Conservation (phyloP, 225 moss, liverwort and hornwort genomes). For the Climacium dendroides region DNA sequence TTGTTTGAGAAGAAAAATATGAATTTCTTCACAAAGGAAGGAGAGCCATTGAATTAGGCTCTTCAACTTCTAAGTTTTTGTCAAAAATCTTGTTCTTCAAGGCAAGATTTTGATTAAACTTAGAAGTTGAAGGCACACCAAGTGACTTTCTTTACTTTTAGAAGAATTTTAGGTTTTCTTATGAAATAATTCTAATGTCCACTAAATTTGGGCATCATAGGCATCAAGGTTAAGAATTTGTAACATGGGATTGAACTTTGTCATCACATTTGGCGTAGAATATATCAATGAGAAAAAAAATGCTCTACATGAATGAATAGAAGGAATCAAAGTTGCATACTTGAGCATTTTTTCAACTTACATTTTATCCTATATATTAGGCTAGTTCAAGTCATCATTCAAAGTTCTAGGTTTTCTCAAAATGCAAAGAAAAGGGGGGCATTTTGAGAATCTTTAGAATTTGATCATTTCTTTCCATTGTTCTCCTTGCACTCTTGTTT, state of each 20-base stretch:
- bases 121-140: rapidly evolving
- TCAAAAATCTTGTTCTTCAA: rapidly evolving
- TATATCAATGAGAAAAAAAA: too few relatives aligned
- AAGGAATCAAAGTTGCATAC: too few relatives aligned
- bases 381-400: too few relatives aligned
- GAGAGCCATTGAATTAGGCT: rapidly evolving
- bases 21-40: rapidly evolving
- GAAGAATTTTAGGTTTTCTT: rapidly evolving
- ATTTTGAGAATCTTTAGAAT: too few relatives aligned
- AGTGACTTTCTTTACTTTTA: background rate
- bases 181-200: rapidly evolving
- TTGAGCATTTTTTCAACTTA: too few relatives aligned
- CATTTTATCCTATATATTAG: too few relatives aligned
- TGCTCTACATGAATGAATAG: too few relatives aligned
- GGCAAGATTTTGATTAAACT: background rate
- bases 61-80: background rate
- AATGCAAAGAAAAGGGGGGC: too few relatives aligned
- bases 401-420: too few relatives aligned
- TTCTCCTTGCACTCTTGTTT: too few relatives aligned
- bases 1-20: background rate
- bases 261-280: background rate
- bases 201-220: background rate
- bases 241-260: background rate
- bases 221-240: background rate
- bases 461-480: too few relatives aligned